Conservation (phyloP, 2,329 filamentous ascomycete genomes). For the Ilyonectria destructans region DNA sequence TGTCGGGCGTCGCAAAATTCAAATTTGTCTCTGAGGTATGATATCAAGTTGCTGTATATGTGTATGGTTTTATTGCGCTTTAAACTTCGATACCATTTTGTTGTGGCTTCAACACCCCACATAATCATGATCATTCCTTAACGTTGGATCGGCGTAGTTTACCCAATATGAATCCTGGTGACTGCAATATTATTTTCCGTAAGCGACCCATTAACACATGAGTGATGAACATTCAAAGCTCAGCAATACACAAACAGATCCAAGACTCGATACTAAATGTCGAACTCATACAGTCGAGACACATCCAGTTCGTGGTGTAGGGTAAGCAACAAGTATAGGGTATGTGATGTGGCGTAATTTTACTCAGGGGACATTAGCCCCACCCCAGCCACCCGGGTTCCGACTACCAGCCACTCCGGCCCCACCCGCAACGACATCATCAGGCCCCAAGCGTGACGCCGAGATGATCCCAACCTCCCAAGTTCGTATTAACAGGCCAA, state of each 20-base stretch:
- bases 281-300: too few species aligned
- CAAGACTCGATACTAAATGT: too few species aligned
- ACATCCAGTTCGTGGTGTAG: neutral
- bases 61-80: neutral
- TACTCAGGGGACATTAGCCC: neutral
- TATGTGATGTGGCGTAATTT: slow-evolving; percentile 5
- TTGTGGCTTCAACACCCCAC: too few species aligned
- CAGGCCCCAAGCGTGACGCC: slow-evolving; percentile 21
- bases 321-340: neutral
- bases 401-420: slow-evolving; percentile 23
- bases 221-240: too few species aligned
- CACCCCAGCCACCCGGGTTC: slow-evolving; percentile 27
- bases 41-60: too few species aligned
- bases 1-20: neutral
- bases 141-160: too few species aligned
- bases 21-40: too few species aligned
- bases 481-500: slow-evolving; percentile 26
- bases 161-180: too few species aligned
- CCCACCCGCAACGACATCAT: slow-evolving; percentile 28
- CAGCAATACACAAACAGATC: too few species aligned
- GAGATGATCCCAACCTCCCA: slow-evolving; percentile 26
- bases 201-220: too few species aligned
- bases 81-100: neutral
- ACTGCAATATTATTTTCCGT: too few species aligned
- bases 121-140: too few species aligned